Percentiles rank a stretch among this genome's conserved stretches.
These are phyloP conservation scores for Solanum ossicruentum DNA, from an alignment of 257 asterid genomes.

Conservation along the genomic window DNA sequence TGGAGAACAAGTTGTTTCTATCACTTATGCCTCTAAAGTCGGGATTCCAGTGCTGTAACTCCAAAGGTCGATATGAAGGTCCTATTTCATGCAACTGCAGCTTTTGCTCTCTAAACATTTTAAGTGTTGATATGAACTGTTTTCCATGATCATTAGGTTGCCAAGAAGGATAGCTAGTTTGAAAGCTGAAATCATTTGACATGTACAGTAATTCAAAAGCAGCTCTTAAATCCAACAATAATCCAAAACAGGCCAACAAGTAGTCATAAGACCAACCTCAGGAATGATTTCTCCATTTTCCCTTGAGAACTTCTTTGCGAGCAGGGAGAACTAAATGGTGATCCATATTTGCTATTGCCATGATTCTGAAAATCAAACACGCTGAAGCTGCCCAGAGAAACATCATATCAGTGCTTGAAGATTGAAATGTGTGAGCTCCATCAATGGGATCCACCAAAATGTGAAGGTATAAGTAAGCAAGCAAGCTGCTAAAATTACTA, in stretches of 20 bases:
- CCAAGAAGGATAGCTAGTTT: slow-evolving; percentile 68
- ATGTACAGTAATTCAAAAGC: neutral
- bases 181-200: slow-evolving; percentile 56
- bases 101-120: slow-evolving; percentile 60
- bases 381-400: slow-evolving; percentile 56
- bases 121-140: slow-evolving; percentile 53
- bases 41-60: slow-evolving; percentile 29
- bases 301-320: slow-evolving; percentile 88
- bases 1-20: slow-evolving; percentile 20
- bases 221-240: neutral
- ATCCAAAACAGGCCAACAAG: neutral
- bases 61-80: slow-evolving; percentile 16
- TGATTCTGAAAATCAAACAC: slow-evolving; percentile 71
- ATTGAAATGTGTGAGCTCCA: neutral
- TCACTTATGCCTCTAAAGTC: slow-evolving; percentile 24
- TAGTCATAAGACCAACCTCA: slow-evolving; percentile 35
- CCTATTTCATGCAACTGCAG: slow-evolving; percentile 26
- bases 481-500: neutral
- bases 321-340: slow-evolving; percentile 46
- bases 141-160: slow-evolving; percentile 64
- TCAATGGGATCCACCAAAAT: neutral
- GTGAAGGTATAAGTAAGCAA: neutral
- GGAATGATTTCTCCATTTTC: slow-evolving; percentile 90
- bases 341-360: slow-evolving; percentile 73
- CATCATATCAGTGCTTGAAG: neutral